Evolutionary conservation across 345 rosid species (phyloP), one percentile per base, ranked within the genome.

Genomic region (Populus euphratica): DNA sequence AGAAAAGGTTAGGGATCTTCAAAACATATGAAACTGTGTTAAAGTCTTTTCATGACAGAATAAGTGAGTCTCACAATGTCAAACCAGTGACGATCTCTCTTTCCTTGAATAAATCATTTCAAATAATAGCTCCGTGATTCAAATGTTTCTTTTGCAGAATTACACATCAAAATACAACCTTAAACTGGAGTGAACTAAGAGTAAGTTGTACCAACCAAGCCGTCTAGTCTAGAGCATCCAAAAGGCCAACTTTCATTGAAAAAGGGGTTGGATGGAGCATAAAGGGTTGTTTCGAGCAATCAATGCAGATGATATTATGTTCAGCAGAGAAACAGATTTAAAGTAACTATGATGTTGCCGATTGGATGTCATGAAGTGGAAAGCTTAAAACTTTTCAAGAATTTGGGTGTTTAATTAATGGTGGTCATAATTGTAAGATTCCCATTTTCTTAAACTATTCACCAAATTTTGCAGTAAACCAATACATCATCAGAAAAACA

Each of bases 381-480:
- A 56, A 44, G 29, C 27, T 21, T 21, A 23, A 27, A 72, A 67
- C 67, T 27, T 54, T 18, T 35, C 29, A 73, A 73, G 76, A 23
- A 13, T 16, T 0, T 33, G 12, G 61, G 67, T 72, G 36, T 44
- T 64, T 47, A 3, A 47, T 31, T 33, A 67, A 72, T 64, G 38
- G 71, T 23, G 41, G 62, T 38, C 41, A 23, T 17, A 14, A 7
- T 38, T 17, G 66, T 25, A 65, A 68, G 33, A 47, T 20, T 54
- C n/a, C 62, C 56, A 35, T 36, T 70, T 74, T 65, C 63, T 20
- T 25, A 16, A 54, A 21, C 33, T 20, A 72, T 72, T 13, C 73
- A 59, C 78, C 64, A 69, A 17, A 39, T 63, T 64, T 68, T 44
- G 68, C 47, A 36, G 36, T 63, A 36, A 78, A 70, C 59, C 54